These are phyloP conservation scores for Diaporthe ilicicola DNA, from an alignment of 2,329 filamentous ascomycete genomes.

Conservation along the genomic window DNA sequence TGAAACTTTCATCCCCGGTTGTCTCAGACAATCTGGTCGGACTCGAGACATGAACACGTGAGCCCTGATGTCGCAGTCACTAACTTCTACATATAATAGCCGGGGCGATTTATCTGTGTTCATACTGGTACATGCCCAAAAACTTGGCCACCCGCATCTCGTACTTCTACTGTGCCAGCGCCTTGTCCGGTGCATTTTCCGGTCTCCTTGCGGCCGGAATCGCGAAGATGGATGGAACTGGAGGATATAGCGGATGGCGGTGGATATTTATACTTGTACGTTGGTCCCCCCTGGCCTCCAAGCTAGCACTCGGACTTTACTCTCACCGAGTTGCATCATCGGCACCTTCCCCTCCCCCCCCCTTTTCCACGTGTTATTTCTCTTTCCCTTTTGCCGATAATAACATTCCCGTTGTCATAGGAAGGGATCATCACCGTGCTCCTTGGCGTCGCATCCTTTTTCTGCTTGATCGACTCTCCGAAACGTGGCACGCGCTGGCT, in stretches of 20 bases:
- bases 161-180: constrained; percentile 71
- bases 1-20: not conserved
- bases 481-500: constrained; percentile 23
- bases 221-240: constrained; percentile 59
- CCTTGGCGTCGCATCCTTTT: constrained; percentile 63
- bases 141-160: constrained; percentile 68
- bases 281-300: no score
- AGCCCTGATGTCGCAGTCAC: constrained; percentile 38
- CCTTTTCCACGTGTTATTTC: no score
- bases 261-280: constrained; percentile 55
- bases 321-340: no score
- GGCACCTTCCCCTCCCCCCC: no score
- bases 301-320: no score
- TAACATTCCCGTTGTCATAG: not conserved
- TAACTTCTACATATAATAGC: constrained; percentile 54
- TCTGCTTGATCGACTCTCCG: constrained; percentile 32
- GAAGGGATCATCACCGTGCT: constrained; percentile 15
- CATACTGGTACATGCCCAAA: constrained; percentile 71
- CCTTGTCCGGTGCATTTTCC: constrained; percentile 70
- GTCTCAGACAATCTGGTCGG: fast-evolving
- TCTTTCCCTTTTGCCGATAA: no score
- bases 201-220: constrained; percentile 49
- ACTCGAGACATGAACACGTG: not conserved
- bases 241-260: constrained; percentile 42
- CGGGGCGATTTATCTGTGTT: constrained; percentile 65